Evolutionary conservation across 78 protist genomes (phyloP).

Genomic region (Planoprotostelium fungivorum): DNA sequence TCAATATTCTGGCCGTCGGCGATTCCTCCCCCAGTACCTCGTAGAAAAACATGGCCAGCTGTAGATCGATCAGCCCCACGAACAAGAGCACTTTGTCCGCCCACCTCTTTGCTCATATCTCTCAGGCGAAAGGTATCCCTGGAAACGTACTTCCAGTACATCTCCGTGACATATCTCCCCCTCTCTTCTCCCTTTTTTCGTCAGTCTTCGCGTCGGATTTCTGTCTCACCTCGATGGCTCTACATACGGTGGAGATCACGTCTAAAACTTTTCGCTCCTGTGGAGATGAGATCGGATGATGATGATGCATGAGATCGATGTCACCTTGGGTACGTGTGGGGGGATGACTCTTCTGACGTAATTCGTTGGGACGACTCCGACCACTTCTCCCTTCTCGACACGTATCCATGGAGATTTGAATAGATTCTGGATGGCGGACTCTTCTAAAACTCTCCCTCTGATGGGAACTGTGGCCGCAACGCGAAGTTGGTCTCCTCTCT

Average conservation of each 20-base stretch:
- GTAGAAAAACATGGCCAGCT: conserved; percentile 12
- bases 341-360: not conserved
- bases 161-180: not conserved
- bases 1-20: conserved; percentile 9
- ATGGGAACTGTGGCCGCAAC: not conserved
- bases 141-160: not conserved
- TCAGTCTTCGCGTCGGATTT: not conserved
- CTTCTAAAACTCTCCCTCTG: not conserved
- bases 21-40: conserved; percentile 30
- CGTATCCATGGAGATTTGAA: not conserved
- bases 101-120: not conserved
- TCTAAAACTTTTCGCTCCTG: not conserved
- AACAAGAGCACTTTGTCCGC: too few species aligned
- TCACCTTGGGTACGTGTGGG: not conserved
- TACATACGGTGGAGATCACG: not conserved
- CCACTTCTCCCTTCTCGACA: not conserved
- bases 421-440: not conserved
- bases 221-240: not conserved
- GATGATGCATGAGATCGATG: not conserved
- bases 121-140: not conserved
- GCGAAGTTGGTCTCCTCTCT: not conserved
- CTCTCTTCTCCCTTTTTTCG: not conserved
- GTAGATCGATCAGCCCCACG: too few species aligned
- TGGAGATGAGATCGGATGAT: not conserved
- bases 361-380: not conserved